A percentile compares a stretch with the other conserved stretches of the same genome.
Evolutionary conservation across 306 rosid species (phyloP).

Genomic region (Malus sieversii): DNA sequence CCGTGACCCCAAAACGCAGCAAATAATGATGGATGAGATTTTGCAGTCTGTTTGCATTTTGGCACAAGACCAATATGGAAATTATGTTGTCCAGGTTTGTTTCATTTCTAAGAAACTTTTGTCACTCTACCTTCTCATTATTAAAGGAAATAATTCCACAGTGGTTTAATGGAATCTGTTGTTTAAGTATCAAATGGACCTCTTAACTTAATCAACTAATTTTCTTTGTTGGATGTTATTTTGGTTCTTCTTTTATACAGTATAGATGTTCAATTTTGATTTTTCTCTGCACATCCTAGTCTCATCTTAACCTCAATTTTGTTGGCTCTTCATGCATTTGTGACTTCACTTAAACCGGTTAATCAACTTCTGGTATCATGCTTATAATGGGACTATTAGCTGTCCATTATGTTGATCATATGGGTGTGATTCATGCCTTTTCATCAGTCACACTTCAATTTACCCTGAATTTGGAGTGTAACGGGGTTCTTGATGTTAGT

Average conservation of each 20-base stretch:
- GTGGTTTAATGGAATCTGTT: not conserved
- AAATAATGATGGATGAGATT: constrained; percentile 84
- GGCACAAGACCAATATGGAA: constrained; percentile 97
- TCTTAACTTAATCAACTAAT: not conserved
- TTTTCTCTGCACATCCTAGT: not conserved
- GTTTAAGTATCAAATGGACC: not conserved
- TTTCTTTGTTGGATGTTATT: not conserved
- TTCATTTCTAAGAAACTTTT: not conserved
- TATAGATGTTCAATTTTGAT: not conserved
- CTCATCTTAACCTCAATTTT: not conserved
- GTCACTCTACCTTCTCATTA: not conserved
- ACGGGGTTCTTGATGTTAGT: not conserved
- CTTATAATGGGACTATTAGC: not conserved
- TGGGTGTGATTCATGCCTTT: not conserved
- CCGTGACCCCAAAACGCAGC: constrained; percentile 55
- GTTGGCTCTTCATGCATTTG: not conserved
- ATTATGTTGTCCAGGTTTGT: constrained; percentile 90
- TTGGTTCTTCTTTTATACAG: not conserved
- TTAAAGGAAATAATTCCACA: not conserved
- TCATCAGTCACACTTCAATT: not conserved
- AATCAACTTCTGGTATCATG: not conserved
- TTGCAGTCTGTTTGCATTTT: constrained; percentile 73
- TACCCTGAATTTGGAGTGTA: not conserved
- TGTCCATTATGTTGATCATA: not conserved
- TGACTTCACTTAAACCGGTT: not conserved